These are phyloP conservation scores for Pichia sp. DNA, from an alignment of 1,139 yeast genomes.

Conservation along the genomic window DNA sequence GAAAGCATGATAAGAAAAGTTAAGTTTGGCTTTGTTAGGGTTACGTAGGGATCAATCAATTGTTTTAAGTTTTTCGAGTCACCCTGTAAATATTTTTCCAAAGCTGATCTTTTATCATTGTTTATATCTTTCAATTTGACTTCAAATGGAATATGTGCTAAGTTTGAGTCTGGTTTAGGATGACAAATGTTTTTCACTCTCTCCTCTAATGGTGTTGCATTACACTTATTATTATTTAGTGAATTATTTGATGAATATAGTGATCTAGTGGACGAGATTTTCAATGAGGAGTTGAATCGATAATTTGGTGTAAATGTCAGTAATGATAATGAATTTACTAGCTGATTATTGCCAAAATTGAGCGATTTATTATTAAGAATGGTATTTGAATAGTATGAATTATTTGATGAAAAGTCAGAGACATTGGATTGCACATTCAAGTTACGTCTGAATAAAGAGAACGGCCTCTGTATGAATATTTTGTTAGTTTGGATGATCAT, in stretches of 20 bases:
- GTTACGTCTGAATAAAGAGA: background rate
- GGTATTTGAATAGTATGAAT: background rate
- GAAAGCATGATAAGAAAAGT: conserved; percentile 85
- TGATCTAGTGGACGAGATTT: background rate
- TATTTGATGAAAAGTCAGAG: background rate
- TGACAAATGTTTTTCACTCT: conserved; percentile 15
- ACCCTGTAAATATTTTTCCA: conserved; percentile 18
- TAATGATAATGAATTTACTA: background rate
- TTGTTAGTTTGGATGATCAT: too few relatives aligned
- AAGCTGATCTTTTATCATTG: conserved; percentile 14
- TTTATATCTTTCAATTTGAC: conserved; percentile 33
- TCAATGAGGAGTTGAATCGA: conserved; percentile 5
- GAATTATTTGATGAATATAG: conserved; percentile 11
- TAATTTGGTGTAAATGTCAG: conserved; percentile 21
- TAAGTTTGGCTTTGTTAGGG: conserved; percentile 80
- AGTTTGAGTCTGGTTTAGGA: conserved; percentile 10
- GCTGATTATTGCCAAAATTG: conserved; percentile 6
- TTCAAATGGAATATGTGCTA: conserved; percentile 46
- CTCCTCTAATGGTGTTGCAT: conserved; percentile 2
- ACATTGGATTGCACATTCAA: background rate
- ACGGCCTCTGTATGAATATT: too few relatives aligned
- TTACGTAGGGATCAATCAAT: conserved; percentile 52
- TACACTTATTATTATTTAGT: background rate
- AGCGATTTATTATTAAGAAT: conserved; percentile 3
- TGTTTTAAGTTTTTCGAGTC: conserved; percentile 26